Evolutionary conservation across 2,329 filamentous ascomycete genomes (phyloP).

Genomic region (Parafenestella ontariensis): DNA sequence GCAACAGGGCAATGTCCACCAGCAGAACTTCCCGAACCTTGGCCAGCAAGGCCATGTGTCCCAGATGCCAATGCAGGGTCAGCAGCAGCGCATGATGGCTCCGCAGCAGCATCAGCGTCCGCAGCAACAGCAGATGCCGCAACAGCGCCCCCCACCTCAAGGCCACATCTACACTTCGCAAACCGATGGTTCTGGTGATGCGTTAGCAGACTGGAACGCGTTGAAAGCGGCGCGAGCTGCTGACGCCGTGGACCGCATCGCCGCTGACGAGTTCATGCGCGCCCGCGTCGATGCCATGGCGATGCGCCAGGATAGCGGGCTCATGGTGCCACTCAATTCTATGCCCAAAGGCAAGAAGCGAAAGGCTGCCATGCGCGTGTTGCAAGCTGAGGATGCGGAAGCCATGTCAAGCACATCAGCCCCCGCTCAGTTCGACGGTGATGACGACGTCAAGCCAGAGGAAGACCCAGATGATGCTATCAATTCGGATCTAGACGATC

Average conservation of each 20-base stretch:
- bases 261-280: constrained; percentile 73
- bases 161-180: constrained; percentile 61
- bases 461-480: constrained; percentile 87
- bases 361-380: constrained; percentile 45
- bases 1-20: constrained; percentile 35
- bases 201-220: constrained; percentile 63
- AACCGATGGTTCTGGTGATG: constrained; percentile 76
- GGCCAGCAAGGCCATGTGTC: constrained; percentile 31
- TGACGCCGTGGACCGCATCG: constrained; percentile 57
- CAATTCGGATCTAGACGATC: constrained; percentile 96
- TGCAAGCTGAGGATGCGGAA: constrained; percentile 63
- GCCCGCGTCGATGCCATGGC: constrained; percentile 70
- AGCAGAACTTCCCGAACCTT: constrained; percentile 28
- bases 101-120: constrained; percentile 36
- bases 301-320: constrained; percentile 74
- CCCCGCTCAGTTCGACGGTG: constrained; percentile 62
- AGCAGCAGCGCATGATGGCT: constrained; percentile 39
- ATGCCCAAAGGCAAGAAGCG: constrained; percentile 55
- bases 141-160: constrained; percentile 32
- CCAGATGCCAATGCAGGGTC: constrained; percentile 36
- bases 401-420: constrained; percentile 28
- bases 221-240: constrained; percentile 66
- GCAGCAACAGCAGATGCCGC: constrained; percentile 38
- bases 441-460: constrained; percentile 62
- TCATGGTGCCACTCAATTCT: constrained; percentile 75